Evolutionary conservation across 75 land plant genomes (phyloP), one percentile per base, ranked within the genome.

Genomic region (Pinus tabuliformis): DNA sequence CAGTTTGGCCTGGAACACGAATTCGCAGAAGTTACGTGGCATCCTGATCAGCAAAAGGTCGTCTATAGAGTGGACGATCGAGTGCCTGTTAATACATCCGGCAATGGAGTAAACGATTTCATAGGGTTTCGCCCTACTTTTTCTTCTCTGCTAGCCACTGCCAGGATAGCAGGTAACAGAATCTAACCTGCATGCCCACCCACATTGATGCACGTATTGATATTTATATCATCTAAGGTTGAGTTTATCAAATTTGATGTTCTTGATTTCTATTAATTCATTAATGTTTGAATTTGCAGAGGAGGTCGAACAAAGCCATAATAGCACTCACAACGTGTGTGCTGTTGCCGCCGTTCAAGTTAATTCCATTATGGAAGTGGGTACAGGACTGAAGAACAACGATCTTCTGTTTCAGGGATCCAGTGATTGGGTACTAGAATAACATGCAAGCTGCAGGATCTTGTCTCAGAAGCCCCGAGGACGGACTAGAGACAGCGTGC

Each of bases 351-450:
- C 30, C 36, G 15, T 20, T 15, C 42, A 49, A 57, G 56, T 82
- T 4, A 60, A 71, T n/a, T 28, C 36, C 3, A 66, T 64, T 7
- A n/a, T 74, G 4, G 16, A 36, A 4, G n/a, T 70, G 0, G 86
- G 80, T 3, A 72, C 56, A 3, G 80, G 85, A 3, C 65, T 42
- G 16, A 20, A 52, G 59, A 84, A 77, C 64, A 33, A 85, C 45
- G 71, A 74, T 59, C 21, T 20, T 18, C 13, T 36, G 3, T 84
- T 84, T 70, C 62, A n/a, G 20, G 80, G 86, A 75, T 45, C 86
- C 86, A 7, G 76, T 84, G 7, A 74, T 84, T 0, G 86, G 86
- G 8, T 77, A 39, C 45, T 59, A 83, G n/a, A 78, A 81, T 60
- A 18, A 30, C 58, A 77, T 84, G 61, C 86, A 84, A 33, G 72